These are phyloP conservation scores for Fraxinus anomala DNA, from an alignment of 257 asterid genomes.

Conservation along the genomic window DNA sequence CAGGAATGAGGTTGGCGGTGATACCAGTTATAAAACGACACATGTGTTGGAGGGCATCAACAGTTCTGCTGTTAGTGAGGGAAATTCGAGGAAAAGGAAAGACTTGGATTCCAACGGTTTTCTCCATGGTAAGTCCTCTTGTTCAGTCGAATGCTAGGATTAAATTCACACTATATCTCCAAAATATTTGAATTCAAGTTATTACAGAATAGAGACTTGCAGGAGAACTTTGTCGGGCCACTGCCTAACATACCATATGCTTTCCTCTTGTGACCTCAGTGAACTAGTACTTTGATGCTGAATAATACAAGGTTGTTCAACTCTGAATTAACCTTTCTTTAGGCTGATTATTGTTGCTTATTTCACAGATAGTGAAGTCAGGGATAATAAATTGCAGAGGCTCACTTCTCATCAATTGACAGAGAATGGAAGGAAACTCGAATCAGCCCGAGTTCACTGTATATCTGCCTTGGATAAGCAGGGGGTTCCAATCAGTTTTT, in stretches of 20 bases:
- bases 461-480: slow-evolving; percentile 37
- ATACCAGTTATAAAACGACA: slow-evolving; percentile 11
- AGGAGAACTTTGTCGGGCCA: neutral
- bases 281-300: slow-evolving; percentile 15
- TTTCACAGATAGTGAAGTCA: slow-evolving; percentile 62
- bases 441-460: slow-evolving; percentile 35
- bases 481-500: slow-evolving; percentile 30
- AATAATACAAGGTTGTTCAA: slow-evolving; percentile 18
- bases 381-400: slow-evolving; percentile 57
- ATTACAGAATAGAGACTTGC: neutral
- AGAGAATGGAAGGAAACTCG: slow-evolving; percentile 62
- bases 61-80: slow-evolving; percentile 28
- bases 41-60: slow-evolving; percentile 19
- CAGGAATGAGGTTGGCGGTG: slow-evolving; percentile 22
- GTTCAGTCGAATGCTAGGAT: neutral
- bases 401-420: slow-evolving; percentile 39
- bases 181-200: slow-evolving; percentile 7
- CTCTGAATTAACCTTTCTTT: slow-evolving; percentile 24
- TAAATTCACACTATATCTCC: slow-evolving; percentile 2
- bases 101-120: slow-evolving; percentile 36
- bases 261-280: slow-evolving; percentile 15
- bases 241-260: slow-evolving; percentile 1
- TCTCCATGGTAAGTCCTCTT: slow-evolving; percentile 41
- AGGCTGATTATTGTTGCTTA: slow-evolving; percentile 43
- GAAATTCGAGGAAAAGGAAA: slow-evolving; percentile 37